Percentiles rank a stretch among this genome's conserved stretches.
Conservation (phyloP, 805 yeast species). For the Starmerella kuoi region DNA sequence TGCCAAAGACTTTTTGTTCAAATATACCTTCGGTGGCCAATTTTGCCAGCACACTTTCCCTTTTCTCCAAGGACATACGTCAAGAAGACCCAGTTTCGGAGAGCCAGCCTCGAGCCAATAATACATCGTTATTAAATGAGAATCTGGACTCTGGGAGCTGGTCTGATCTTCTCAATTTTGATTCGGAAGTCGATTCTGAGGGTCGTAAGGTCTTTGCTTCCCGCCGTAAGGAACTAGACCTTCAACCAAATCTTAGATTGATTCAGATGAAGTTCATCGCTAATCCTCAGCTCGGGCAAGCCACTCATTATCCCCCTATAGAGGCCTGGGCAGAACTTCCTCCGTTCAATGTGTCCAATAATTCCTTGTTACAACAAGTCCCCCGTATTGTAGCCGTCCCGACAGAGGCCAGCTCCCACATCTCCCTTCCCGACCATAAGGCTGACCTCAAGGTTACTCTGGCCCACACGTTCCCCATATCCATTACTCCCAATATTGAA, state of each 20-base stretch:
- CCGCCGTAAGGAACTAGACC: conserved; percentile 8
- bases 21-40: conserved; percentile 24
- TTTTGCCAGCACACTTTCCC: conserved; percentile 22
- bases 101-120: not conserved
- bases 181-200: not conserved
- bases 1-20: conserved; percentile 22
- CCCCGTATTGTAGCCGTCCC: conserved; percentile 37
- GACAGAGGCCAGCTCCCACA: conserved; percentile 34
- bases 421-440: conserved; percentile 33
- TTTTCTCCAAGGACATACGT: conserved; percentile 17
- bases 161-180: conserved; percentile 6
- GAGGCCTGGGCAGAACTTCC: conserved; percentile 43
- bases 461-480: conserved; percentile 26
- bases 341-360: conserved; percentile 29
- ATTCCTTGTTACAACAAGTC: conserved; percentile 22
- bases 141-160: not conserved
- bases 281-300: conserved; percentile 10
- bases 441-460: conserved; percentile 39
- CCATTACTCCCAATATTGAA: conserved; percentile 31
- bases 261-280: conserved; percentile 15
- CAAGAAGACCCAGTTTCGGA: conserved; percentile 13
- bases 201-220: conserved; percentile 7
- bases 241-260: conserved; percentile 3
- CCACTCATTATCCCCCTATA: conserved; percentile 38
- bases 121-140: not conserved